phyloP scores from a whole-genome alignment of 2,329 filamentous ascomycete genomes.

The Harringtonia lauricola region DNA sequence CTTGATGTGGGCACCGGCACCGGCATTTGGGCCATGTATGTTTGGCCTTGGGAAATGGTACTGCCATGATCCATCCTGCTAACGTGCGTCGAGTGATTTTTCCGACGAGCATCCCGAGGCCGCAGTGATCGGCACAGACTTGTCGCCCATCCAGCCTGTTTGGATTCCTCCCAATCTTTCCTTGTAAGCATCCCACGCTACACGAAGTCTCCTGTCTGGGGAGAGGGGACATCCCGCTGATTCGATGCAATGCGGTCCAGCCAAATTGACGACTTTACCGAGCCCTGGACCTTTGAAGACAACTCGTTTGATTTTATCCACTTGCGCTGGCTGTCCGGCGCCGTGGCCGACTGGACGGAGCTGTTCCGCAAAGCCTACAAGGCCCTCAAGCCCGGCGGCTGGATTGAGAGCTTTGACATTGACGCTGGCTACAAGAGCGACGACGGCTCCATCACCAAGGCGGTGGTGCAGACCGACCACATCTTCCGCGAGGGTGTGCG shows the following conservation, averaged over 20 bases:
- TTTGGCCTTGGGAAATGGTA: background rate
- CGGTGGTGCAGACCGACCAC: slow-evolving; percentile 13
- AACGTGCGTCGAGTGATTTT: too few species aligned
- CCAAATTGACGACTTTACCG: slow-evolving; percentile 49
- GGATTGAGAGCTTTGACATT: slow-evolving; percentile 41
- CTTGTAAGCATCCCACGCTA: too few species aligned
- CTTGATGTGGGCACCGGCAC: slow-evolving; percentile 38
- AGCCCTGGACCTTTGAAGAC: slow-evolving; percentile 34
- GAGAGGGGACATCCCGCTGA: too few species aligned
- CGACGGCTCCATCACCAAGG: slow-evolving; percentile 9
- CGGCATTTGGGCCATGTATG: slow-evolving; percentile 31
- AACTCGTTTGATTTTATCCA: slow-evolving; percentile 42
- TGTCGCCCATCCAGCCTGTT: slow-evolving; percentile 37
- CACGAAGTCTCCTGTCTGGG: too few species aligned
- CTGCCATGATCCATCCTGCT: too few species aligned
- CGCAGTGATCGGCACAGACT: slow-evolving; percentile 32
- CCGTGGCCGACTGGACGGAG: slow-evolving; percentile 36
- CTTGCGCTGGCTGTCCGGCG: slow-evolving; percentile 35
- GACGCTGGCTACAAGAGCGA: slow-evolving; percentile 14
- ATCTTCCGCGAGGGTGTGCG: too few species aligned
- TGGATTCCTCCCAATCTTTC: slow-evolving; percentile 47
- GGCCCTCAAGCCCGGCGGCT: slow-evolving; percentile 37
- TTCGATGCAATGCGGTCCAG: too few species aligned
- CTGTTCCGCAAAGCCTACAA: slow-evolving; percentile 19
- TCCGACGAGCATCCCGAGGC: slow-evolving; percentile 24